Evolutionary conservation across 2,329 filamentous ascomycete species (phyloP).

Genomic region (Neoascochyta sp.): DNA sequence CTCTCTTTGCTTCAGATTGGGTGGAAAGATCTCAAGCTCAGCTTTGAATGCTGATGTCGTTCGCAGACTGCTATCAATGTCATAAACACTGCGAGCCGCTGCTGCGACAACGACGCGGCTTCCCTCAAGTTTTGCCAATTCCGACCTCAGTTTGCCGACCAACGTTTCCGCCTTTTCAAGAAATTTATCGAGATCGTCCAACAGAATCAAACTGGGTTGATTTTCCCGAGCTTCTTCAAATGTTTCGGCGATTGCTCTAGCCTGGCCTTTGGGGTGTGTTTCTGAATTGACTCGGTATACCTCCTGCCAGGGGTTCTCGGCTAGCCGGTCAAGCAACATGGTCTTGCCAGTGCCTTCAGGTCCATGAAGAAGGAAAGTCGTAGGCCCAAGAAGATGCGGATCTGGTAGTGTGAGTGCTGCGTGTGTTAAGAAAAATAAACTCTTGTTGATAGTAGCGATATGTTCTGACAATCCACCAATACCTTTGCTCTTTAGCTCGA

Average conservation of each 20-base stretch:
- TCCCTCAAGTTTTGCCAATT: conserved; percentile 51
- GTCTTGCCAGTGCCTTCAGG: conserved; percentile 83
- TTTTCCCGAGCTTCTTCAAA: conserved; percentile 66
- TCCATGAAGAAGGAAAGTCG: conserved; percentile 72
- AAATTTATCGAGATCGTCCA: conserved; percentile 73
- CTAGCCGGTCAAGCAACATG: conserved; percentile 65
- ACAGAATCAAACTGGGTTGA: conserved; percentile 73
- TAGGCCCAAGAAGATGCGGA: conserved; percentile 31
- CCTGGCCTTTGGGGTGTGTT: conserved; percentile 42
- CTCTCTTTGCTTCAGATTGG: conserved; percentile 65
- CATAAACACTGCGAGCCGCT: conserved; percentile 67
- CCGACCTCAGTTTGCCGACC: conserved; percentile 18
- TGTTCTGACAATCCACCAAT: conserved; percentile 68
- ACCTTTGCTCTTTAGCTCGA: conserved; percentile 42
- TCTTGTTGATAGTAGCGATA: conserved; percentile 62
- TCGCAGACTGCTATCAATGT: conserved; percentile 68
- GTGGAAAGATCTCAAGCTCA: conserved; percentile 72
- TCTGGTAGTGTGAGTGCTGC: conserved; percentile 13
- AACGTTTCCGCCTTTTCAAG: conserved; percentile 31
- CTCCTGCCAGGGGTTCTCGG: conserved; percentile 63
- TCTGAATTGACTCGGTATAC: conserved; percentile 59
- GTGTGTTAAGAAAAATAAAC: conserved; percentile 47
- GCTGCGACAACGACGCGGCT: conserved; percentile 68
- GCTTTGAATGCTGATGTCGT: conserved; percentile 61
- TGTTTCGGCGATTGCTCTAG: conserved; percentile 58